A percentile compares a stretch with the other conserved stretches of the same genome.
phyloP scores from a whole-genome alignment of 2,329 filamentous ascomycete species.

The Arthrobotrys iridis region DNA sequence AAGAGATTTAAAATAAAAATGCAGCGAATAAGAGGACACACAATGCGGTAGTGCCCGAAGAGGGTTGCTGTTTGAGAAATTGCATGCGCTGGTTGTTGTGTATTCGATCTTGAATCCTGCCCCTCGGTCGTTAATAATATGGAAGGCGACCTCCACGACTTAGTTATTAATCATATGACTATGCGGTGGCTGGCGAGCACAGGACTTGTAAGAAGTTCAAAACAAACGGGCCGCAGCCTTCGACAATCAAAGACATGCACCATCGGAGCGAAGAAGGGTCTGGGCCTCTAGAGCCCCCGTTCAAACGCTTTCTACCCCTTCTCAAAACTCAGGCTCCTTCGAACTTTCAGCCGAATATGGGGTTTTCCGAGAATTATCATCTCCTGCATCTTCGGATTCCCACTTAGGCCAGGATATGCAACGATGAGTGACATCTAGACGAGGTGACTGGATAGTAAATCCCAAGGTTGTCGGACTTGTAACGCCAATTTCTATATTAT shows the following conservation, averaged over 20 bases:
- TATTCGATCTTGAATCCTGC: neutral
- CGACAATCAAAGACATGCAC: constrained; percentile 23
- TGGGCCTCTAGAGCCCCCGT: constrained; percentile 1
- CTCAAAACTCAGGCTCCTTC: constrained; percentile 5
- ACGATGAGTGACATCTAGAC: constrained; percentile 15
- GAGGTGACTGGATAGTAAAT: constrained; percentile 19
- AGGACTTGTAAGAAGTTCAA: constrained; percentile 2
- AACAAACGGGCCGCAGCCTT: constrained; percentile 28
- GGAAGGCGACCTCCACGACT: constrained; percentile 1
- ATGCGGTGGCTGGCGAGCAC: constrained; percentile 10
- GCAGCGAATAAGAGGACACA: neutral
- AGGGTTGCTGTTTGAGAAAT: constrained; percentile 18
- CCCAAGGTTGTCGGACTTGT: neutral
- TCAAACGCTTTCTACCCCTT: neutral
- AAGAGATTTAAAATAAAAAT: constrained; percentile 11
- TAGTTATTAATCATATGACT: constrained; percentile 11
- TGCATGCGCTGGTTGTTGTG: neutral
- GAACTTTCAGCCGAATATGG: constrained; percentile 24
- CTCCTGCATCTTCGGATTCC: constrained; percentile 10
- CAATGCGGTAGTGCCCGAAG: constrained; percentile 21
- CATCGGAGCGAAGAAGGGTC: neutral
- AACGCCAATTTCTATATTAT: neutral
- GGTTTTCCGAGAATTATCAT: constrained; percentile 32
- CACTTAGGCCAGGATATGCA: constrained; percentile 15
- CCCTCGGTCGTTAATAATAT: constrained; percentile 4